These are phyloP conservation scores for Anastatica hierochuntica DNA, from an alignment of 345 rosid genomes.

Conservation along the genomic window DNA sequence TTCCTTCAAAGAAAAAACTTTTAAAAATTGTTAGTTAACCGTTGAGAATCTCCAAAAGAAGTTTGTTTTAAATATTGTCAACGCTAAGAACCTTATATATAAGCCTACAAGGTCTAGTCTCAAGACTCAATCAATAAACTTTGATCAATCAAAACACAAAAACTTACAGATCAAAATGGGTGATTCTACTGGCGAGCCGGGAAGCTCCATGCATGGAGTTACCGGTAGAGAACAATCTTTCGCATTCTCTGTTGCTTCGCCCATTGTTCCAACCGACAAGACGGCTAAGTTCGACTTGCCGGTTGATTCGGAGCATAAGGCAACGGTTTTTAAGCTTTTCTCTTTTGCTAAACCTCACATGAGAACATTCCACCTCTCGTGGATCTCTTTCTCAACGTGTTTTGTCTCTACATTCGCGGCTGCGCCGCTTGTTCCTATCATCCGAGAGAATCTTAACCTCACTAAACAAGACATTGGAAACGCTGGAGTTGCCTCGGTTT, in stretches of 20 bases:
- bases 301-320: conserved; percentile 62
- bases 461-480: conserved; percentile 57
- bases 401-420: conserved; percentile 80
- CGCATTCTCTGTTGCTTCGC: conserved; percentile 52
- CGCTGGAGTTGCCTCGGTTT: conserved; percentile 73
- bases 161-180: conserved; percentile 10
- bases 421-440: conserved; percentile 68
- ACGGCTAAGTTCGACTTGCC: conserved; percentile 51
- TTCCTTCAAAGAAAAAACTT: conserved; percentile 2
- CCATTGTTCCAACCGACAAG: conserved; percentile 39
- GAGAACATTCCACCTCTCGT: conserved; percentile 76
- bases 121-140: conserved; percentile 4
- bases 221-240: conserved; percentile 49
- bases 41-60: conserved; percentile 31
- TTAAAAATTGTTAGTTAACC: conserved; percentile 14
- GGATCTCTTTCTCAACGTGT: conserved; percentile 75
- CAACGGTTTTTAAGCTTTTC: conserved; percentile 46
- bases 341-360: conserved; percentile 65
- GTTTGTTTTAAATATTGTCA: conserved; percentile 1
- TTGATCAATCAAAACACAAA: background rate
- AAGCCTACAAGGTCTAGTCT: background rate
- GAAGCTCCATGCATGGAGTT: conserved; percentile 64
- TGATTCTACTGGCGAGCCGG: conserved; percentile 33
- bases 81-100: conserved; percentile 6
- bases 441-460: conserved; percentile 60